Conservation (phyloP, 2,329 filamentous ascomycete species). For the Beauveria bassiana region DNA sequence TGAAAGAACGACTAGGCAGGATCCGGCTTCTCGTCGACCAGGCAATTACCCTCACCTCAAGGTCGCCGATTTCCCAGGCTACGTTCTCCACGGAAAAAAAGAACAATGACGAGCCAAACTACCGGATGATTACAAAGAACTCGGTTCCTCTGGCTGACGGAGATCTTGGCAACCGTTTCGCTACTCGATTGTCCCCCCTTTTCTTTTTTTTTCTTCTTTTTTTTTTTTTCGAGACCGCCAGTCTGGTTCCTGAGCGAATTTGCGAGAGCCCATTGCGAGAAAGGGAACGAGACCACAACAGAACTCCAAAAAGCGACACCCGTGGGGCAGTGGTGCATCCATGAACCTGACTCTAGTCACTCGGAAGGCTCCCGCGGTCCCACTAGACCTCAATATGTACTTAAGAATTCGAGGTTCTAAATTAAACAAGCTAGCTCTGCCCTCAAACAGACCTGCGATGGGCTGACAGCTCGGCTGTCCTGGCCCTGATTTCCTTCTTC, state of each 20-base stretch:
- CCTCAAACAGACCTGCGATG: not conserved
- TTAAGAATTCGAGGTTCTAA: not conserved
- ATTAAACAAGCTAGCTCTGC: not conserved
- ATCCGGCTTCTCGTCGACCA: not conserved
- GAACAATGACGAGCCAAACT: not conserved
- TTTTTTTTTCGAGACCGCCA: not conserved
- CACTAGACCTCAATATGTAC: no score
- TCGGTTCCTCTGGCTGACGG: no score
- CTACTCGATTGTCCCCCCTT: not conserved
- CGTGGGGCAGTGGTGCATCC: not conserved
- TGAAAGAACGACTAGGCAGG: not conserved
- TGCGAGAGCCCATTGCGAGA: not conserved
- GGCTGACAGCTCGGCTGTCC: not conserved
- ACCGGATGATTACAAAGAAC: not conserved
- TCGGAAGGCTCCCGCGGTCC: conserved; percentile 8
- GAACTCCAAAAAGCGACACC: not conserved
- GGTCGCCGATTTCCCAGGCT: not conserved
- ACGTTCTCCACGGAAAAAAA: not conserved
- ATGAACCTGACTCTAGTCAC: conserved; percentile 1
- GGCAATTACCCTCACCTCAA: not conserved
- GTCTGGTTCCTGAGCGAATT: not conserved
- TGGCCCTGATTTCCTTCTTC: not conserved
- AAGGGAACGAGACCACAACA: not conserved
- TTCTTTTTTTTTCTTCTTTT: no score
- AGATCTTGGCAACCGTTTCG: not conserved